phyloP scores from a whole-genome alignment of 1,284 basidiomycete genomes.

The Grifola frondosa region DNA sequence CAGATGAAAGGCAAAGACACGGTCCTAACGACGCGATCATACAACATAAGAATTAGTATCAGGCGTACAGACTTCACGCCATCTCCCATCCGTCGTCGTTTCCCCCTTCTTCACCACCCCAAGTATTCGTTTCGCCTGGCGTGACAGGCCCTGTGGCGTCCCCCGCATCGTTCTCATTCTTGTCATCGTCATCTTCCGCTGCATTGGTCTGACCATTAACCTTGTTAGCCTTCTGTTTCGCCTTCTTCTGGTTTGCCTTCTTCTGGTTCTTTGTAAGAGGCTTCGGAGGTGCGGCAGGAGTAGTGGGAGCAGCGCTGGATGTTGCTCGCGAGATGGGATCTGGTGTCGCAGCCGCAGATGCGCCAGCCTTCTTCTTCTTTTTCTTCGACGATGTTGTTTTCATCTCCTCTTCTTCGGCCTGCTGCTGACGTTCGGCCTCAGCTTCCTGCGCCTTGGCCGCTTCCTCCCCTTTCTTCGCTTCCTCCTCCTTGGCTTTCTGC shows the following conservation, averaged over 20 bases:
- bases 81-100: conserved; percentile 6
- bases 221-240: conserved; percentile 8
- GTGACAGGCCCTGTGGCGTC: too few species aligned
- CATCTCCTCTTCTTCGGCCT: conserved; percentile 18
- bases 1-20: neutral
- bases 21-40: neutral
- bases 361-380: conserved; percentile 19
- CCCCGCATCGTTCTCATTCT: too few species aligned
- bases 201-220: conserved; percentile 3
- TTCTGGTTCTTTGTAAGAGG: conserved; percentile 11
- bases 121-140: too few species aligned
- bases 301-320: too few species aligned
- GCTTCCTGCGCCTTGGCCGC: conserved; percentile 9
- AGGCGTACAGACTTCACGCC: neutral
- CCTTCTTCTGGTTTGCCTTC: conserved; percentile 16
- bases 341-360: conserved; percentile 8
- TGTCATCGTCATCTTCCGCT: neutral
- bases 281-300: conserved; percentile 4
- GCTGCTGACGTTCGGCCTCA: conserved; percentile 16
- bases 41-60: conserved; percentile 4
- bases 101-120: too few species aligned
- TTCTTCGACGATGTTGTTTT: conserved; percentile 12
- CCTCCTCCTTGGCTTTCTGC: conserved; percentile 11
- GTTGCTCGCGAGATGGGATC: conserved; percentile 18
- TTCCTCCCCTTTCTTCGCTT: conserved; percentile 11